Evolutionary conservation across 495 filamentous ascomycete species (phyloP), one percentile per base, ranked within the genome.

Genomic region (Trichoderma virens): DNA sequence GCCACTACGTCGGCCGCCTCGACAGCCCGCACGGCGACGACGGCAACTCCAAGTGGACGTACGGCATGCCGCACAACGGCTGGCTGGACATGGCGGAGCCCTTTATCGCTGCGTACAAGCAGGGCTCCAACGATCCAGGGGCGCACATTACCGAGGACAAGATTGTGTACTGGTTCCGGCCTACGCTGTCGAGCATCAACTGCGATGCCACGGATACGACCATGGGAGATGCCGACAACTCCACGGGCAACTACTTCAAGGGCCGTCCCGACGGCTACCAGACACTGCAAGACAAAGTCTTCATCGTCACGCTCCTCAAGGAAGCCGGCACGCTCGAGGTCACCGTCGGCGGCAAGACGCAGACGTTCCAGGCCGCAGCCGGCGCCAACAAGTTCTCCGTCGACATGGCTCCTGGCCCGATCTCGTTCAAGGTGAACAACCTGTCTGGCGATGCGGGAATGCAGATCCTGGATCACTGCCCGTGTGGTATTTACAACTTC

Each of bases 41-140:
- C 65, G 84, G 85, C 2, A 78, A 79, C 43, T 83, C 80, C 7
- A 86, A 87, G 65, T 86, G 85, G 83, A 78, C 78, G 5, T 84
- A 86, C 69, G 84, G 83, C 64, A 85, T 86, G 76, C 82, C 83
- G 16, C 85, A 88, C 67, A 73, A 72, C 18, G 84, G 80, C n/a
- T 87, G 80, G 78, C 78, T 85, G 11, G 81, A 84, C 30, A 83
- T 87, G 78, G 77, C 83, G 5, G 79, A 81, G 66, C 81, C 82
- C 2, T 88, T 84, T 70, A 85, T 86, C 63, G 74, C 79, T 9
- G 84, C 84, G 2, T 88, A 76, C 73, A 84, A 86, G 67, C 81
- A 82, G 30, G 84, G 85, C 5, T 75, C 70, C 14, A 63, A 73
- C 61, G 59, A 56, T 23, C 71, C 8, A 66, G 72, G 34, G 76